Evolutionary conservation across 495 filamentous ascomycete species (phyloP), one percentile per base, ranked within the genome.

Genomic region (Tetracladium marchalianum): DNA sequence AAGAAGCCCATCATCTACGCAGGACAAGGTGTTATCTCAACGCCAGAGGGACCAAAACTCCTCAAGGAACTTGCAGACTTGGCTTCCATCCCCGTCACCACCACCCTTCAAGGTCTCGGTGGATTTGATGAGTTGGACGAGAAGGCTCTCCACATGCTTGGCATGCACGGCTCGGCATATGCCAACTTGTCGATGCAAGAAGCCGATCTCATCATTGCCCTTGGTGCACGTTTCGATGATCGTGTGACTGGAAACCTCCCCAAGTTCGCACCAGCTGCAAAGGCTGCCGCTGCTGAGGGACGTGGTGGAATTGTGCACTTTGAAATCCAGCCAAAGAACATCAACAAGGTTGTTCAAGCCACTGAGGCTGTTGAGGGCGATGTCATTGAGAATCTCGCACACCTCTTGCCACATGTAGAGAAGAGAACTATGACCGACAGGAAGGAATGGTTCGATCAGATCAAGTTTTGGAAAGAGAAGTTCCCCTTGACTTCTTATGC

Each of bases 381-480:
- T 57, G 74, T 86, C 22, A 70, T 71, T 3, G 58, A 67, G 50
- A 95, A 89, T 57, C 66, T 97, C n/a, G 69, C 67, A 24, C 62
- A 75, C 35, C 80, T 95, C 18, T 60, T 95, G 1, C 87, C 89
- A 5, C 66, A 73, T 31, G 59, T 95, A 24, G 51, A 60, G 45
- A 44, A 41, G 4, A 67, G 64, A 50, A 61, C 59, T 8, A 78
- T 82, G 51, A 38, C 64, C 12, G 73, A 82, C 19, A 76, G 89
- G n/a, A 70, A 79, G 22, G 84, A 82, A 50, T 97, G 90, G 90
- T 88, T 94, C 50, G 72, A 64, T 24, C 81, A 95, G 68, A 94
- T 97, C 58, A 77, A 82, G 15, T 75, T 76, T 54, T 97, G 90
- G 90, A 95, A 95, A 68, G 66, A 71, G 52, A 80, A 82, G 36